Percentiles rank a stretch among this genome's conserved stretches.
Conservation (phyloP, 1,284 basidiomycete species). For the Ceratobasidium sp. region DNA sequence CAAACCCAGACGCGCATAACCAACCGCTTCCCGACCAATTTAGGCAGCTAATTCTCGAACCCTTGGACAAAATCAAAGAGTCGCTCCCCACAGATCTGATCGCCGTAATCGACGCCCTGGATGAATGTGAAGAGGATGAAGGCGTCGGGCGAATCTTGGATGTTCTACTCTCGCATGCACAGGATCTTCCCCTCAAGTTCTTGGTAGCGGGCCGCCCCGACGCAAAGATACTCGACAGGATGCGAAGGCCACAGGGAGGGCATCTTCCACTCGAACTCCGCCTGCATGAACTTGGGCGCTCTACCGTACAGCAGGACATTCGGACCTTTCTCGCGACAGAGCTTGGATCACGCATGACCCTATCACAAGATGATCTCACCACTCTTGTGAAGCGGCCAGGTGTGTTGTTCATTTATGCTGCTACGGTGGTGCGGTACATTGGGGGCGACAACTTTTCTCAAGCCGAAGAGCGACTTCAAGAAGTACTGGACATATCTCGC, state of each 20-base stretch:
- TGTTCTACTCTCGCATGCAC: neutral
- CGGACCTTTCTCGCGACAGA: neutral
- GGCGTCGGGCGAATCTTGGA: neutral
- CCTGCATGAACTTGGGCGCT: neutral
- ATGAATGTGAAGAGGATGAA: neutral
- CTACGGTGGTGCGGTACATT: constrained; percentile 4
- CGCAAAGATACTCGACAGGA: no score
- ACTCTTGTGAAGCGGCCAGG: constrained; percentile 4
- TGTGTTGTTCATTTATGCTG: constrained; percentile 5
- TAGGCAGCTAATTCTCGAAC: neutral
- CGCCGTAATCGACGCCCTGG: constrained; percentile 9
- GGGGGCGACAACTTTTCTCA: neutral
- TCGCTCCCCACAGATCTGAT: neutral
- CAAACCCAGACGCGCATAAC: neutral
- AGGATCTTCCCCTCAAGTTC: no score
- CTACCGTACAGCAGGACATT: neutral
- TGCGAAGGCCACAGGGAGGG: neutral
- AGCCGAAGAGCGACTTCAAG: neutral
- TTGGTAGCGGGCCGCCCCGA: no score
- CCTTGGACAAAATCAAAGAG: neutral
- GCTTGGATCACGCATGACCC: neutral
- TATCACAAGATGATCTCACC: neutral
- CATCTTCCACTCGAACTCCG: neutral
- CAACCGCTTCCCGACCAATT: neutral
- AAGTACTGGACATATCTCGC: neutral